Evolutionary conservation across 116 monocot genomes (phyloP).

Genomic region (Papilionanthe hybrid): DNA sequence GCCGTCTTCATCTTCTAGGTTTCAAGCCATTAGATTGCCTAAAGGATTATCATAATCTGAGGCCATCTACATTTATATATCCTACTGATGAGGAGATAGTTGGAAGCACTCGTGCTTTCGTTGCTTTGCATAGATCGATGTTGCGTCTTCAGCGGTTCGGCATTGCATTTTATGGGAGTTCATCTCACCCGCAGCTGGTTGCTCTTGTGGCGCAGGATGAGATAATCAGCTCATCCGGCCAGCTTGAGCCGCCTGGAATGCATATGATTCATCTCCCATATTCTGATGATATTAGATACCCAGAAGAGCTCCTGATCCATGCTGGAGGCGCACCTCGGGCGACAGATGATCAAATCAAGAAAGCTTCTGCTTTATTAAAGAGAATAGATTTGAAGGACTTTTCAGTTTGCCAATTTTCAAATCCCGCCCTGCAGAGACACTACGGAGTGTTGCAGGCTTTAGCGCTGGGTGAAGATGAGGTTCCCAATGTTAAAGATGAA

Average conservation of each 20-base stretch:
- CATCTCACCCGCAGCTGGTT: slow-evolving; percentile 62
- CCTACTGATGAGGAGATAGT: slow-evolving; percentile 78
- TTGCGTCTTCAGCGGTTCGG: slow-evolving; percentile 67
- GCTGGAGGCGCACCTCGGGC: slow-evolving; percentile 30
- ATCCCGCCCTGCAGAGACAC: slow-evolving; percentile 90
- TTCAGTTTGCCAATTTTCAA: slow-evolving; percentile 85
- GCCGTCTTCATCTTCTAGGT: slow-evolving; percentile 73
- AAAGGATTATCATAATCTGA: slow-evolving; percentile 92
- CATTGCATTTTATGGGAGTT: slow-evolving; percentile 74
- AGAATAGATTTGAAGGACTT: slow-evolving; percentile 76
- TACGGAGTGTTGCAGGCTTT: slow-evolving; percentile 81
- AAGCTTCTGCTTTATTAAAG: slow-evolving; percentile 58
- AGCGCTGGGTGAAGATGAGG: slow-evolving; percentile 86
- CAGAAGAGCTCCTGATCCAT: slow-evolving; percentile 68
- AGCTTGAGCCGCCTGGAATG: slow-evolving; percentile 94
- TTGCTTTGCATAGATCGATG: slow-evolving; percentile 91
- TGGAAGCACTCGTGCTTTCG: slow-evolving; percentile 80
- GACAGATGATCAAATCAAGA: slow-evolving; percentile 81
- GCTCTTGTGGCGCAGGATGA: slow-evolving; percentile 88
- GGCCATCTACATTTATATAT: slow-evolving; percentile 87
- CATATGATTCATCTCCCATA: slow-evolving; percentile 95
- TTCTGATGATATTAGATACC: slow-evolving; percentile 87
- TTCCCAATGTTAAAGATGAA: slow-evolving; percentile 90
- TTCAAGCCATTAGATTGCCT: slow-evolving; percentile 85
- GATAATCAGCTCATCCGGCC: slow-evolving; percentile 58